These are phyloP conservation scores for Taphrina wiesneri DNA, from an alignment of 1,139 yeast species.

Conservation along the genomic window DNA sequence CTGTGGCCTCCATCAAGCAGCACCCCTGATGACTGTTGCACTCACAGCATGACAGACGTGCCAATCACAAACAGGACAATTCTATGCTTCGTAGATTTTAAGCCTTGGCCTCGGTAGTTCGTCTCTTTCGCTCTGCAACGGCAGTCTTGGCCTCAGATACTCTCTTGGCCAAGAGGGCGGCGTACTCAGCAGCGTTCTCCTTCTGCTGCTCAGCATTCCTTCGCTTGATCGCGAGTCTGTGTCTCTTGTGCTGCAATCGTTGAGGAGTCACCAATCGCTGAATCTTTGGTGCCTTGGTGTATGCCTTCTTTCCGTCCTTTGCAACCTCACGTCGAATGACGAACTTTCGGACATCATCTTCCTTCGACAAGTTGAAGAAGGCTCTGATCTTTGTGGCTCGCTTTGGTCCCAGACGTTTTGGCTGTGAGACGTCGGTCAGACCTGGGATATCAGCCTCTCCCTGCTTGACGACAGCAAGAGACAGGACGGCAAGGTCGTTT, in stretches of 20 bases:
- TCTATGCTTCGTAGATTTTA: slow-evolving; percentile 4
- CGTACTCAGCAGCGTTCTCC: slow-evolving; percentile 99
- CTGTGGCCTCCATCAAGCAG: slow-evolving; percentile 2
- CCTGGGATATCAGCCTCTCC: slow-evolving; percentile 96
- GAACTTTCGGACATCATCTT: slow-evolving; percentile 91
- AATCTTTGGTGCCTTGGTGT: slow-evolving; percentile 99
- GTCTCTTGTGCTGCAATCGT: slow-evolving; percentile 99
- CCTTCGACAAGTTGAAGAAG: slow-evolving; percentile 98
- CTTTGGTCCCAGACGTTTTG: slow-evolving; percentile 99
- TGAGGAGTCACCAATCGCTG: slow-evolving; percentile 99
- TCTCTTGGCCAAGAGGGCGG: slow-evolving; percentile 97
- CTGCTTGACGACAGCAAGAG: slow-evolving; percentile 93
- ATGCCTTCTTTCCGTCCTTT: slow-evolving; percentile 69
- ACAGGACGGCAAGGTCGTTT: slow-evolving; percentile 92
- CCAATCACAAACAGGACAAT: not conserved
- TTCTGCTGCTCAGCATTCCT: slow-evolving; percentile 98
- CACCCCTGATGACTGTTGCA: slow-evolving; percentile 2
- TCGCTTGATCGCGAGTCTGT: slow-evolving; percentile 87
- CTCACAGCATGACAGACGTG: slow-evolving; percentile 4
- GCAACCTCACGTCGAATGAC: slow-evolving; percentile 98
- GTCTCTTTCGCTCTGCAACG: slow-evolving; percentile 34
- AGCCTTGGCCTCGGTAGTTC: slow-evolving; percentile 67
- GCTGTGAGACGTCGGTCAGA: slow-evolving; percentile 88
- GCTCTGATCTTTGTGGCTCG: slow-evolving; percentile 99
- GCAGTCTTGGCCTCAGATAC: slow-evolving; percentile 83